These are phyloP conservation scores for Pyrrhoderma lamaoense DNA, from an alignment of 1,284 basidiomycete genomes.

Conservation along the genomic window DNA sequence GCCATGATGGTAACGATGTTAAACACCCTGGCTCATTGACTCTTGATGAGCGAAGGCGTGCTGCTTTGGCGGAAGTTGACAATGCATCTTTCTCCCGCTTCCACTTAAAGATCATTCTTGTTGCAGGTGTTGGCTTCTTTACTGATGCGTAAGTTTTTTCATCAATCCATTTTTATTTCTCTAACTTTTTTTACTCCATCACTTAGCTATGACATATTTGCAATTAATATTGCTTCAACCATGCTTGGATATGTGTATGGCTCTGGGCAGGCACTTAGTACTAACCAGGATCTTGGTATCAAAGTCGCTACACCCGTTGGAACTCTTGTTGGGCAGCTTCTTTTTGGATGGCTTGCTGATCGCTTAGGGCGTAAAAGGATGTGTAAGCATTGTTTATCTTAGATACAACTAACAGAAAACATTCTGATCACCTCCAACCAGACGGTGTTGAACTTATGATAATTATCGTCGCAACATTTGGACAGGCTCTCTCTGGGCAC, in stretches of 20 bases:
- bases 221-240: slow-evolving; percentile 48
- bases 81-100: slow-evolving; percentile 44
- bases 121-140: slow-evolving; percentile 78
- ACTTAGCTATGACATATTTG: slow-evolving; percentile 39
- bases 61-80: slow-evolving; percentile 50
- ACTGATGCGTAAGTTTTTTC: slow-evolving; percentile 60
- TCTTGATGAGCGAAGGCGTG: slow-evolving; percentile 32
- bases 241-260: slow-evolving; percentile 55
- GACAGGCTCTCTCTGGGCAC: slow-evolving; percentile 41
- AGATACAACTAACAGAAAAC: too few species aligned
- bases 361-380: slow-evolving; percentile 63
- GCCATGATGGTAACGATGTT: slow-evolving; percentile 8
- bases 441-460: slow-evolving; percentile 55
- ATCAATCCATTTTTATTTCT: slow-evolving; percentile 2
- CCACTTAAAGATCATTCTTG: slow-evolving; percentile 64
- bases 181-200: not conserved
- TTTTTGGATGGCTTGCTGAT: slow-evolving; percentile 71
- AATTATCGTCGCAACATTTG: slow-evolving; percentile 45
- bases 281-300: slow-evolving; percentile 56
- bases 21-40: not conserved
- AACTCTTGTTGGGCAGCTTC: slow-evolving; percentile 45
- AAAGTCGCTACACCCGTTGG: slow-evolving; percentile 55
- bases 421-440: slow-evolving; percentile 22
- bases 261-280: slow-evolving; percentile 29
- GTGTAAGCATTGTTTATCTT: slow-evolving; percentile 40